Conservation (phyloP, 2,329 filamentous ascomycete genomes). For the Clathrospora elynae region DNA sequence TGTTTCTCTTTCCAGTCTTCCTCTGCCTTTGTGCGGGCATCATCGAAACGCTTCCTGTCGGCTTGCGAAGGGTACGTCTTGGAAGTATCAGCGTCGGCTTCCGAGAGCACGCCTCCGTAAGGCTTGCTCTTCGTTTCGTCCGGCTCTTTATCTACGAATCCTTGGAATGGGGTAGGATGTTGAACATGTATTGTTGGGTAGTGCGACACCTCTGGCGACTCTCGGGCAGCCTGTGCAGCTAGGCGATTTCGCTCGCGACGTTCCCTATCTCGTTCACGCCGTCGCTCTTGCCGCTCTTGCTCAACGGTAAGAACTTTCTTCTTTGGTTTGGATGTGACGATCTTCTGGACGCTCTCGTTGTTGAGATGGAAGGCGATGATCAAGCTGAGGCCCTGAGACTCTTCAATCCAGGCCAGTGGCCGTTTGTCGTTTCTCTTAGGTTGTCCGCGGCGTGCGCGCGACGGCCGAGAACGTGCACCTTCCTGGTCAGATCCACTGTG, state of each 20-base stretch:
- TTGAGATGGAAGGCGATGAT: conserved; percentile 49
- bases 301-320: conserved; percentile 46
- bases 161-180: conserved; percentile 81
- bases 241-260: conserved; percentile 53
- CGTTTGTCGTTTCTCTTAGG: conserved; percentile 45
- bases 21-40: conserved; percentile 87
- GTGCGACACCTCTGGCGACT: conserved; percentile 56
- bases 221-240: conserved; percentile 51
- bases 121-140: conserved; percentile 92
- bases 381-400: conserved; percentile 37
- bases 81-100: conserved; percentile 87
- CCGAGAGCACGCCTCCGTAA: conserved; percentile 89
- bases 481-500: conserved; percentile 40
- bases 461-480: conserved; percentile 35
- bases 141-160: conserved; percentile 84
- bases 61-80: conserved; percentile 80
- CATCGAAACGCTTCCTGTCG: conserved; percentile 85
- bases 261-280: conserved; percentile 43
- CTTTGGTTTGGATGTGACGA: conserved; percentile 64
- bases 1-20: conserved; percentile 82
- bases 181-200: conserved; percentile 65
- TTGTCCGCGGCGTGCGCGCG: conserved; percentile 40
- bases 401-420: conserved; percentile 45
- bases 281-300: conserved; percentile 39
- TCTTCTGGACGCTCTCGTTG: conserved; percentile 63